Evolutionary conservation across 495 filamentous ascomycete genomes (phyloP).

Genomic region (Lepidopterella palustris): DNA sequence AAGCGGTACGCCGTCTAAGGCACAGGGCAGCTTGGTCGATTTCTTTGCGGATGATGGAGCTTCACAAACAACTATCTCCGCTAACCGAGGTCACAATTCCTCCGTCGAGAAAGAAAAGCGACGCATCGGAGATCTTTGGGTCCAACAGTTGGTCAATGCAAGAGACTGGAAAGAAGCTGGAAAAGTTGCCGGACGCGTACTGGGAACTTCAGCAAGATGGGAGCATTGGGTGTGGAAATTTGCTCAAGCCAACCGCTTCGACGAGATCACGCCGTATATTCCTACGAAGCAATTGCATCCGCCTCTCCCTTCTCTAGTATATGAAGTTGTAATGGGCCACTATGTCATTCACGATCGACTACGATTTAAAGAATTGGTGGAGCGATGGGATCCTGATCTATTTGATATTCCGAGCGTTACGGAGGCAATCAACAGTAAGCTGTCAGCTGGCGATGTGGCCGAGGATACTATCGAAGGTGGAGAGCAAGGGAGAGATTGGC

Average conservation of each 20-base stretch:
- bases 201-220: constrained; percentile 74
- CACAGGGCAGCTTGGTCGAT: constrained; percentile 57
- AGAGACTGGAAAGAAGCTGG: constrained; percentile 73
- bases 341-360: constrained; percentile 67
- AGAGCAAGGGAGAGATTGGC: constrained; percentile 68
- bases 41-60: constrained; percentile 71
- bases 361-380: constrained; percentile 69
- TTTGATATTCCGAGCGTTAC: constrained; percentile 69
- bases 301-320: constrained; percentile 72
- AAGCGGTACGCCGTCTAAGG: constrained; percentile 45
- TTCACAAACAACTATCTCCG: constrained; percentile 51
- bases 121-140: constrained; percentile 85
- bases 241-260: constrained; percentile 71
- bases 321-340: constrained; percentile 78
- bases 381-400: constrained; percentile 76
- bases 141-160: constrained; percentile 69
- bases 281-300: constrained; percentile 68
- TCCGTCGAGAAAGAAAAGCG: constrained; percentile 83
- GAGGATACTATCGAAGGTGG: constrained; percentile 63
- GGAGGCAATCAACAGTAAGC: constrained; percentile 63
- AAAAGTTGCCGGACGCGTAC: constrained; percentile 68
- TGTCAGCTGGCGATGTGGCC: constrained; percentile 59
- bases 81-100: constrained; percentile 44
- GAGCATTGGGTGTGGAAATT: constrained; percentile 93
- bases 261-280: constrained; percentile 82